phyloP scores from a whole-genome alignment of 2,329 filamentous ascomycete genomes.

The Zymoseptoria pseudotritici region DNA sequence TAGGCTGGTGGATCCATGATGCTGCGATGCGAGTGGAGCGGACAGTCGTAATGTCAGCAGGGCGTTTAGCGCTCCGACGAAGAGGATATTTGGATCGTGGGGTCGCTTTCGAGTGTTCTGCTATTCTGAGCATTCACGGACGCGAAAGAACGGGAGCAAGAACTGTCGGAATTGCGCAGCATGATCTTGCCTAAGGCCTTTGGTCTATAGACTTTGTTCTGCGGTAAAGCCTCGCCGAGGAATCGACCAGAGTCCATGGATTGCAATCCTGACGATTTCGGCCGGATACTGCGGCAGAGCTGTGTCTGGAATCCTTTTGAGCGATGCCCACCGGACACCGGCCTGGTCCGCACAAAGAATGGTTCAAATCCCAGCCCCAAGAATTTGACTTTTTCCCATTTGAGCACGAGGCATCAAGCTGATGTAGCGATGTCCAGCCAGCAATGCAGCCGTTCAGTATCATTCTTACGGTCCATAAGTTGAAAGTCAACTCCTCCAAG shows the following conservation, averaged over 20 bases:
- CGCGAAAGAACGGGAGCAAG: background rate
- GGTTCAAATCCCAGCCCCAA: background rate
- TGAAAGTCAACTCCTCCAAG: background rate
- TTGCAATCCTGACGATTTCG: background rate
- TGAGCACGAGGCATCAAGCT: background rate
- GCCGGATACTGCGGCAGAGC: background rate
- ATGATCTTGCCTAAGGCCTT: background rate
- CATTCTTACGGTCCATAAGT: background rate
- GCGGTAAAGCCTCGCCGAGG: background rate
- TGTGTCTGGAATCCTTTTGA: too few species aligned
- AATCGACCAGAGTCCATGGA: background rate
- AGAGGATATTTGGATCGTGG: background rate
- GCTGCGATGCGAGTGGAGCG: background rate
- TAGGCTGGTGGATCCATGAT: conserved; percentile 26
- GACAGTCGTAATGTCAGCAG: background rate
- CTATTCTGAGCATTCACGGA: background rate
- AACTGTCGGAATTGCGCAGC: background rate
- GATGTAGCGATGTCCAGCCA: background rate
- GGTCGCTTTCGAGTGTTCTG: background rate
- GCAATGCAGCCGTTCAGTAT: background rate
- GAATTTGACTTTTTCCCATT: background rate
- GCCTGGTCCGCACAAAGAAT: background rate
- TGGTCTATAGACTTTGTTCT: background rate
- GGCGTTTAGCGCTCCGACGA: background rate
- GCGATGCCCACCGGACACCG: background rate